A percentile compares a stretch with the other conserved stretches of the same genome.
phyloP scores from a whole-genome alignment of 2,329 filamentous ascomycete species.

The Fusarium nodosum region DNA sequence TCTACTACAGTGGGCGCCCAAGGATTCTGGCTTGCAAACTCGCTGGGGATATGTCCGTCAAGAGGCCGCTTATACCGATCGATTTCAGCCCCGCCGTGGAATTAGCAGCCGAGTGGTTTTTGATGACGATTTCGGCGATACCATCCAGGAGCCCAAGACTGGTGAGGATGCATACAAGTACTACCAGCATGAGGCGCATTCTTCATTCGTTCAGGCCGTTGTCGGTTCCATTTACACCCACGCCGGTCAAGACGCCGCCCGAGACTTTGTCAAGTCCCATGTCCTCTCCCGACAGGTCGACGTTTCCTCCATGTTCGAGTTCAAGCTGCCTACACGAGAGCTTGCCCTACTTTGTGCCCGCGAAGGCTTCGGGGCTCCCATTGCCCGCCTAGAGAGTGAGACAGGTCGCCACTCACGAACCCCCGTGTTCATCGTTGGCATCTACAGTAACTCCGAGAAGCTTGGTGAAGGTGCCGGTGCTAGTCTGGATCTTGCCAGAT shows the following conservation, averaged over 20 bases:
- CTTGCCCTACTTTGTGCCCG: slow-evolving; percentile 85
- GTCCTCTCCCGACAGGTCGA: slow-evolving; percentile 84
- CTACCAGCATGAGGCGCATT: slow-evolving; percentile 80
- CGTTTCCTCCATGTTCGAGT: slow-evolving; percentile 83
- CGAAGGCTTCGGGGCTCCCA: slow-evolving; percentile 88
- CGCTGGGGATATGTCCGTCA: slow-evolving; percentile 67
- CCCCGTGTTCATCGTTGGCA: slow-evolving; percentile 93
- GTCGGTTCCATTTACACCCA: slow-evolving; percentile 90
- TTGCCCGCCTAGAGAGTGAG: slow-evolving; percentile 90
- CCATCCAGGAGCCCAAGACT: slow-evolving; percentile 47
- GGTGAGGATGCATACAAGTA: slow-evolving; percentile 64
- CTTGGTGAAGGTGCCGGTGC: slow-evolving; percentile 89
- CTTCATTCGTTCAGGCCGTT: slow-evolving; percentile 85
- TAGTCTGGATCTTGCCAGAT: slow-evolving; percentile 81
- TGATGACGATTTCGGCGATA: slow-evolving; percentile 87
- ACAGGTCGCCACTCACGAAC: slow-evolving; percentile 87
- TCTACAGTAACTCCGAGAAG: slow-evolving; percentile 92
- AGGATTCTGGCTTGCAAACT: slow-evolving; percentile 60
- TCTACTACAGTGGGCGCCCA: slow-evolving; percentile 81
- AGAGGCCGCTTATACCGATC: slow-evolving; percentile 61
- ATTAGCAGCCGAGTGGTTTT: slow-evolving; percentile 83
- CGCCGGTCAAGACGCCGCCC: slow-evolving; percentile 81
- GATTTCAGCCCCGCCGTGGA: slow-evolving; percentile 70
- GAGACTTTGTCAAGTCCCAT: slow-evolving; percentile 86
- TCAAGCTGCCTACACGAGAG: slow-evolving; percentile 86